Evolutionary conservation across 805 yeast genomes (phyloP).

Genomic region (Saccharomyces eubayanus): DNA sequence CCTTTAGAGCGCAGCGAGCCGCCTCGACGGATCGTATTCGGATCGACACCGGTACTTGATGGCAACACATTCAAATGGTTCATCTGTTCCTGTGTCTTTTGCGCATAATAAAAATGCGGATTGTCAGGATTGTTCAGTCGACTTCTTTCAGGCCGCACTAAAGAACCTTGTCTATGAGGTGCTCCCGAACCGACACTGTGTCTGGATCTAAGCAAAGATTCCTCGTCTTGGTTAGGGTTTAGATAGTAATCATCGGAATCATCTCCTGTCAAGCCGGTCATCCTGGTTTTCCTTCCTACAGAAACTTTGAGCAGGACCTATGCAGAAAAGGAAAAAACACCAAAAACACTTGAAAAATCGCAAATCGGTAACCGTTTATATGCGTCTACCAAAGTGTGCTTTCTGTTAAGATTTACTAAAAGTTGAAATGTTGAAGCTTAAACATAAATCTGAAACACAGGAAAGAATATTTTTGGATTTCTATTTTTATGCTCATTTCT

Average conservation of each 20-base stretch:
- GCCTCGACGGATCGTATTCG: constrained; percentile 23
- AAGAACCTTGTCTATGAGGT: constrained; percentile 40
- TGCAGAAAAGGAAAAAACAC: not conserved
- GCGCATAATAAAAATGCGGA: constrained; percentile 72
- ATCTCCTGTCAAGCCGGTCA: constrained; percentile 9
- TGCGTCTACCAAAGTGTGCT: not conserved
- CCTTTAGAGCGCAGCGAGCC: not conserved
- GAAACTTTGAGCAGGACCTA: not conserved
- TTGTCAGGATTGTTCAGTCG: constrained; percentile 53
- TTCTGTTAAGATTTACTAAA: not conserved
- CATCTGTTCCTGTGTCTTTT: constrained; percentile 58
- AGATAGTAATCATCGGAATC: constrained; percentile 2
- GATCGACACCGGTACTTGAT: constrained; percentile 66
- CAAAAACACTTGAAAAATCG: not conserved
- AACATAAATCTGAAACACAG: not conserved
- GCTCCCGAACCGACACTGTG: constrained; percentile 9
- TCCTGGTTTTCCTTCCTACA: constrained; percentile 5
- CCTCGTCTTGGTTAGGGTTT: constrained; percentile 14
- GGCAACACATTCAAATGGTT: constrained; percentile 58
- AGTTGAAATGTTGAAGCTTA: not conserved
- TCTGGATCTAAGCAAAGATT: constrained; percentile 28
- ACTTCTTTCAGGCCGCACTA: constrained; percentile 81
- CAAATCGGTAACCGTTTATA: not conserved
- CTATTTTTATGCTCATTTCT: not conserved
- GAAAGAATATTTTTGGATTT: not conserved